phyloP scores from a whole-genome alignment of 2,329 filamentous ascomycete genomes.

The Fusarium sp. region DNA sequence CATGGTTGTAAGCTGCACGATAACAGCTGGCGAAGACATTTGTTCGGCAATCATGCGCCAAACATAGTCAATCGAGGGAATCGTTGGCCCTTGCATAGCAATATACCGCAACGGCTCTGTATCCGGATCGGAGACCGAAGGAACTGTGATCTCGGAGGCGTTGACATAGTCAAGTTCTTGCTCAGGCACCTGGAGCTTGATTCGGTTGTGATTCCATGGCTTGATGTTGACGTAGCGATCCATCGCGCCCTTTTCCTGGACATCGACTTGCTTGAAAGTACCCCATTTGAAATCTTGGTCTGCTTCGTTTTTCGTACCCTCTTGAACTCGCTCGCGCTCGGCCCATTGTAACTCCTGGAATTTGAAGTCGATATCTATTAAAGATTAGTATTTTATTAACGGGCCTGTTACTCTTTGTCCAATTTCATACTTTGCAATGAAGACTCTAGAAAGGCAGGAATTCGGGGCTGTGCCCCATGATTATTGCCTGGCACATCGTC shows the following conservation, averaged over 20 bases:
- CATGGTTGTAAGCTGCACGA: slow-evolving; percentile 95
- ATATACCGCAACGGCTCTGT: slow-evolving; percentile 74
- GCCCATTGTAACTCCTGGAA: slow-evolving; percentile 66
- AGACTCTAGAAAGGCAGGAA: slow-evolving; percentile 55
- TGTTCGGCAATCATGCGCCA: slow-evolving; percentile 97
- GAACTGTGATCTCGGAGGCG: slow-evolving; percentile 75
- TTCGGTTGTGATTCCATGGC: slow-evolving; percentile 87
- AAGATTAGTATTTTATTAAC: slow-evolving; percentile 17
- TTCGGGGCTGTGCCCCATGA: slow-evolving; percentile 33
- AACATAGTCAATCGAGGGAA: slow-evolving; percentile 79
- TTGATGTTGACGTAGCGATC: slow-evolving; percentile 93
- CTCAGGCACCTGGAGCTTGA: slow-evolving; percentile 81
- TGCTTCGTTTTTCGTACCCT: slow-evolving; percentile 52
- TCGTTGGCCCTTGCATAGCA: slow-evolving; percentile 91
- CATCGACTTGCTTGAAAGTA: slow-evolving; percentile 51
- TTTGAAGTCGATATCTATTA: slow-evolving; percentile 60
- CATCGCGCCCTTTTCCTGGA: slow-evolving; percentile 54
- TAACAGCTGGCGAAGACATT: slow-evolving; percentile 75
- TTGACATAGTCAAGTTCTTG: slow-evolving; percentile 84
- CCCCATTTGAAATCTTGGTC: slow-evolving; percentile 51
- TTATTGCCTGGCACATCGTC: slow-evolving; percentile 29
- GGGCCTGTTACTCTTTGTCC: not conserved
- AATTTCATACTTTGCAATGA: slow-evolving; percentile 51
- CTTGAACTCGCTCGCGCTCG: slow-evolving; percentile 61
- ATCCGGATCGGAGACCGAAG: slow-evolving; percentile 54